Evolutionary conservation across 164 flowering plant genomes (phyloP).

Genomic region (Berberis thunbergii): DNA sequence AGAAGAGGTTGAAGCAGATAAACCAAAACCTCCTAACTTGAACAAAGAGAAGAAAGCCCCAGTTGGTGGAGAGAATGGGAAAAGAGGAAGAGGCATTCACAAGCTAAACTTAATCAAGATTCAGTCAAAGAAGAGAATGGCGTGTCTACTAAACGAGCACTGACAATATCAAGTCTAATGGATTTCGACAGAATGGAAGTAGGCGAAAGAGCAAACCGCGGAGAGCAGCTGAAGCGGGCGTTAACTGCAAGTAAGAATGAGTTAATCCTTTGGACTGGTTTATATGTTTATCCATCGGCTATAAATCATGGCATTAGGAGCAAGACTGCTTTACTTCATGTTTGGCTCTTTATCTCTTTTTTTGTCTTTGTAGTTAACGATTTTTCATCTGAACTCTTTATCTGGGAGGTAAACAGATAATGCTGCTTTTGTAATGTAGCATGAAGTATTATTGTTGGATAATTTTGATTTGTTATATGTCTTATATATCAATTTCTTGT

Average conservation of each 20-base stretch:
- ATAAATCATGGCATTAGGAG: slow-evolving; percentile 10
- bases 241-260: slow-evolving; percentile 53
- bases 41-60: slow-evolving; percentile 29
- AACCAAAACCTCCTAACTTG: slow-evolving; percentile 14
- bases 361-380: slow-evolving; percentile 1
- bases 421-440: not conserved
- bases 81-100: slow-evolving; percentile 44
- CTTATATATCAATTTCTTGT: too few relatives aligned
- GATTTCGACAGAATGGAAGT: slow-evolving; percentile 59
- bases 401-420: not conserved
- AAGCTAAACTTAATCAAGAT: slow-evolving; percentile 36
- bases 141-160: slow-evolving; percentile 8
- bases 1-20: slow-evolving; percentile 42
- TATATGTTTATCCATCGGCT: slow-evolving; percentile 6
- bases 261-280: slow-evolving; percentile 3
- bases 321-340: slow-evolving; percentile 18
- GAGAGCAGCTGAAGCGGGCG: slow-evolving; percentile 80
- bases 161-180: slow-evolving; percentile 38
- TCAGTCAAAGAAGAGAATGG: slow-evolving; percentile 45
- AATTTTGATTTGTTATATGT: not conserved
- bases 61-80: slow-evolving; percentile 33
- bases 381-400: not conserved
- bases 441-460: not conserved
- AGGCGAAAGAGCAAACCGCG: slow-evolving; percentile 75
- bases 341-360: slow-evolving; percentile 9